Percentiles rank a stretch among this genome's conserved stretches.
phyloP scores from a whole-genome alignment of 805 yeast species.

The Metschnikowia kunwiensis region DNA sequence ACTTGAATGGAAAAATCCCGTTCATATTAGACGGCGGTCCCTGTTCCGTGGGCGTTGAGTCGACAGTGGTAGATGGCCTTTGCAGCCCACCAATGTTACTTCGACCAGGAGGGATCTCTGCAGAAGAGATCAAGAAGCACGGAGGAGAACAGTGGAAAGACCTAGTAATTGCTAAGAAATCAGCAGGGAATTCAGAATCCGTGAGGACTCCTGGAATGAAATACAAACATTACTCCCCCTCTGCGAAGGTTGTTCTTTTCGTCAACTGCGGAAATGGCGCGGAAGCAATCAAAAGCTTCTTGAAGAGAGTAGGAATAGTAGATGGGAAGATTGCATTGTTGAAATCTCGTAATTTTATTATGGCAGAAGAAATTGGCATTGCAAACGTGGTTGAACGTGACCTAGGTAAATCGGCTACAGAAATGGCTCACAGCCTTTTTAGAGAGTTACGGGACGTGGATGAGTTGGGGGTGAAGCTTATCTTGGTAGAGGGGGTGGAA shows the following conservation, averaged over 20 bases:
- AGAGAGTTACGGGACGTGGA: slow-evolving; percentile 73
- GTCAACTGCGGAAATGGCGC: slow-evolving; percentile 46
- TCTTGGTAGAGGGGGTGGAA: slow-evolving; percentile 79
- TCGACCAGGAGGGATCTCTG: slow-evolving; percentile 90
- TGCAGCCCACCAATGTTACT: slow-evolving; percentile 79
- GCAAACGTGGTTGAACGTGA: slow-evolving; percentile 27
- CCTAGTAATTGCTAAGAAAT: slow-evolving; percentile 60
- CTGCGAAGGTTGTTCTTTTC: slow-evolving; percentile 73
- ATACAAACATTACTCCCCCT: slow-evolving; percentile 91
- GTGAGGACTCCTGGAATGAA: slow-evolving; percentile 98
- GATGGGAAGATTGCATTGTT: slow-evolving; percentile 49
- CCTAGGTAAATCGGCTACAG: slow-evolving; percentile 48
- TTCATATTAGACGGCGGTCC: slow-evolving; percentile 87
- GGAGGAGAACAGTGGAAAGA: slow-evolving; percentile 73
- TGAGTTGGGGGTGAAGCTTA: slow-evolving; percentile 59
- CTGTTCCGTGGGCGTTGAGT: slow-evolving; percentile 85
- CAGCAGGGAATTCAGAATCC: slow-evolving; percentile 61
- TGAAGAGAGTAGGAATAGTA: slow-evolving; percentile 18
- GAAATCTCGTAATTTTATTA: slow-evolving; percentile 37
- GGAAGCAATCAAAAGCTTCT: slow-evolving; percentile 28
- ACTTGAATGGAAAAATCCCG: slow-evolving; percentile 77
- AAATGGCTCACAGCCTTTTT: slow-evolving; percentile 75
- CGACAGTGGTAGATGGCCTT: slow-evolving; percentile 91
- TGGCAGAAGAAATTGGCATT: slow-evolving; percentile 18
- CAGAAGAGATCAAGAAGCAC: slow-evolving; percentile 61